phyloP scores from a whole-genome alignment of 257 asterid species.

The Fraxinus quadrangulata region DNA sequence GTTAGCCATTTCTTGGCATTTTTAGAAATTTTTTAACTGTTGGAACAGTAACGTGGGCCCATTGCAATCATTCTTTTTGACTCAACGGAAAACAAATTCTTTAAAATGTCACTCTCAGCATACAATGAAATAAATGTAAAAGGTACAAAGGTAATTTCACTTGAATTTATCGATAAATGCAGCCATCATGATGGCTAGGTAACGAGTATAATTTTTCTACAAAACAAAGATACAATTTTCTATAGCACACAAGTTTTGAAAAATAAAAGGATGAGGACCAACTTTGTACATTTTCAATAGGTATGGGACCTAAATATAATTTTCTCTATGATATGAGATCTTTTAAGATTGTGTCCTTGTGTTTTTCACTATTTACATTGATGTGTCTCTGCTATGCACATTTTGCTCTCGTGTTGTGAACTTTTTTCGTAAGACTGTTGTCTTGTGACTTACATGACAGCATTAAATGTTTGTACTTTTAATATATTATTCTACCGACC shows the following conservation, averaged over 20 bases:
- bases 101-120: no score
- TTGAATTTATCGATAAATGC: no score
- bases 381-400: neutral
- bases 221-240: neutral
- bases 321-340: neutral
- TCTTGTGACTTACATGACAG: constrained; percentile 1
- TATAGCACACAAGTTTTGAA: neutral
- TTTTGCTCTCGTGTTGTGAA: neutral
- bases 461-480: neutral
- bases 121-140: no score
- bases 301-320: neutral
- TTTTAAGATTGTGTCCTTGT: neutral
- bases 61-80: no score
- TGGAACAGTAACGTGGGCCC: no score
- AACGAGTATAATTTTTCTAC: no score
- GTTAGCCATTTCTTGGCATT: no score
- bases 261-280: neutral
- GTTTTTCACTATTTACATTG: neutral
- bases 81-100: no score
- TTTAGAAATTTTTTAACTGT: no score
- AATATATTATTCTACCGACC: neutral
- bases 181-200: no score
- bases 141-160: no score
- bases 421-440: neutral
- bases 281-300: neutral